Evolutionary conservation across 1,284 basidiomycete species (phyloP), one percentile per base, ranked within the genome.

Genomic region (Schizophyllum amplum): DNA sequence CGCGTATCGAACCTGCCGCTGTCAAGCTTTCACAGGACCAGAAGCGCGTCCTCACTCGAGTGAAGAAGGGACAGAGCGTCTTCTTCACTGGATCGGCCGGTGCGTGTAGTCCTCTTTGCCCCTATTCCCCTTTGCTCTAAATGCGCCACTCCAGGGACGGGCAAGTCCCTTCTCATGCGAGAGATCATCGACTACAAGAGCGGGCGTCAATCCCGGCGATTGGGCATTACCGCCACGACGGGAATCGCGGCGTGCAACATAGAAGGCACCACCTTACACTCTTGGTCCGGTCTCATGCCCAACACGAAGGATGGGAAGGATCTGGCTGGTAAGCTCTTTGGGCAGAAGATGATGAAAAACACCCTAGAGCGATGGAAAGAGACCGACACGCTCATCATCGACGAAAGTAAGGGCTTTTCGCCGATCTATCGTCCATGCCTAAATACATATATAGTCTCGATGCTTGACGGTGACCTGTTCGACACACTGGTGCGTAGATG

Each of bases 51-150:
- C 64, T 76, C 1, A 55, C 67, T 13, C 62, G 60, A 50, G 72
- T 76, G 1, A 67, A 64, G 55, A 58, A 57, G 17, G 71, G 73
- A 20, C 47, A 60, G 21, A 75, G 63, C 59, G 69, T 75, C 13
- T 94, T 94, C 69, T 94, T 92, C 71, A 92, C 91, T 0, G 92
- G 92, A 2, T 85, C 86, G 55, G 92, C 89, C 90, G 94, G 94
- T 56, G 97, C 97, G 72, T 42, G 11, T 42, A 17, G 13, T 9
- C 4, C 2, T 13, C 2, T 2, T 42, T 9, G 33, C 7, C 4
- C 11, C 33, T 9, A 13, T 33, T 33, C 6, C 27, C 13, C 13
- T 17, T 13, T 3, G 33, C 7, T 9, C 3, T 42, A 17, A 42
- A 9, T 3, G 3, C 17, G 7, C 17, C 3, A 42, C 3, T 21